These are phyloP conservation scores for Talaromyces thailandensis DNA, from an alignment of 495 filamentous ascomycete genomes.

Conservation along the genomic window DNA sequence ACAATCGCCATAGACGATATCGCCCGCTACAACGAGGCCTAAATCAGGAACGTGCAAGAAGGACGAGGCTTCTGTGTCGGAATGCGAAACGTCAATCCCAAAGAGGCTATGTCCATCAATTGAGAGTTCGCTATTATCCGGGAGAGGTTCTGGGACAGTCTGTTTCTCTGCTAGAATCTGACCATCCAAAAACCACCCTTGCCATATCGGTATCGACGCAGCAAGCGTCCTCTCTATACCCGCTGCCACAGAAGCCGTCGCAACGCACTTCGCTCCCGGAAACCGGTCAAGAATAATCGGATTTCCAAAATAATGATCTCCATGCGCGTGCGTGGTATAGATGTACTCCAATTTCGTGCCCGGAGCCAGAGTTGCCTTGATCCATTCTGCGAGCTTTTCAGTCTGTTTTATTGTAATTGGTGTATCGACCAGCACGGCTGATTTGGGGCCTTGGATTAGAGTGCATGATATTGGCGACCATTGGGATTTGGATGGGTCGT, in stretches of 20 bases:
- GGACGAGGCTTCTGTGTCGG: constrained; percentile 22
- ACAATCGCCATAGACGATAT: constrained; percentile 27
- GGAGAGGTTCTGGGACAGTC: neutral
- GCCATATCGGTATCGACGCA: neutral
- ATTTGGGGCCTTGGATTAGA: constrained; percentile 8
- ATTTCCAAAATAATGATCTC: constrained; percentile 35
- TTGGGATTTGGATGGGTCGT: neutral
- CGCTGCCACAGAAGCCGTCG: constrained; percentile 13
- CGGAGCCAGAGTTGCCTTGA: constrained; percentile 1
- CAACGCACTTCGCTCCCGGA: constrained; percentile 15
- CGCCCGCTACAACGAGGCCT: constrained; percentile 19
- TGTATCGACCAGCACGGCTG: constrained; percentile 17
- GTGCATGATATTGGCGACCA: constrained; percentile 14
- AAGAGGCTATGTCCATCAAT: constrained; percentile 18
- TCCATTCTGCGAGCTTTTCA: constrained; percentile 11
- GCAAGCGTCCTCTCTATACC: neutral
- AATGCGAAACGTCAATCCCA: constrained; percentile 19
- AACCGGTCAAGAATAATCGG: constrained; percentile 18
- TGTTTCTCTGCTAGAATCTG: constrained; percentile 13
- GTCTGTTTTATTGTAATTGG: constrained; percentile 12
- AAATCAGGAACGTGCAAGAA: constrained; percentile 21
- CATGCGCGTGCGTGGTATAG: constrained; percentile 40
- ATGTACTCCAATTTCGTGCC: constrained; percentile 22
- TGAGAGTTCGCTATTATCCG: constrained; percentile 10
- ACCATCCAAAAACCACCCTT: neutral